phyloP scores from a whole-genome alignment of 1,284 basidiomycete genomes.

The Ustilago curta region DNA sequence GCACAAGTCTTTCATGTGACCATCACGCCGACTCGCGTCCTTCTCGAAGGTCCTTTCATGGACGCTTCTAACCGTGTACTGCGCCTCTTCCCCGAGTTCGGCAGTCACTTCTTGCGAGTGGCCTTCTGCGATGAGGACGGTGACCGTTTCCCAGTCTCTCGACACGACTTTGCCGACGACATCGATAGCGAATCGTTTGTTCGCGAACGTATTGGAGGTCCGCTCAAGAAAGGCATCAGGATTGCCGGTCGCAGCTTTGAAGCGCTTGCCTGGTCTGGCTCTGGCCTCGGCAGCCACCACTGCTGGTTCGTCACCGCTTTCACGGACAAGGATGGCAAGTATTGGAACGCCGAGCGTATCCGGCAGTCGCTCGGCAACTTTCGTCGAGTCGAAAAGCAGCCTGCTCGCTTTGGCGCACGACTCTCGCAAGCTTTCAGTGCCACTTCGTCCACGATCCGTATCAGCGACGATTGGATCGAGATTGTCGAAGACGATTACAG shows the following conservation, averaged over 20 bases:
- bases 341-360: constrained; percentile 35
- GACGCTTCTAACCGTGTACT: constrained; percentile 39
- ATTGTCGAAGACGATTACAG: constrained; percentile 26
- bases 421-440: constrained; percentile 46
- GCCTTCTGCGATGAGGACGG: constrained; percentile 40
- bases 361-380: constrained; percentile 34
- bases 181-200: constrained; percentile 40
- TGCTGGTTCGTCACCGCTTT: constrained; percentile 43
- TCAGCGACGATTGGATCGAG: constrained; percentile 28
- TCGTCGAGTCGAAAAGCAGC: constrained; percentile 15
- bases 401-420: constrained; percentile 33
- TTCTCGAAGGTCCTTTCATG: constrained; percentile 35
- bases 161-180: constrained; percentile 29
- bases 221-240: constrained; percentile 30
- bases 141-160: constrained; percentile 36
- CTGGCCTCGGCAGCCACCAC: constrained; percentile 34
- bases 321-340: constrained; percentile 26
- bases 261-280: constrained; percentile 40
- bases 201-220: constrained; percentile 29
- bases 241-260: constrained; percentile 35
- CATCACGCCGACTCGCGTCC: constrained; percentile 26
- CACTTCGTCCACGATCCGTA: constrained; percentile 33
- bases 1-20: constrained; percentile 37
- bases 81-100: constrained; percentile 34
- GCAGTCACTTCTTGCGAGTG: constrained; percentile 32